These are phyloP conservation scores for Fusarium nisikadoi DNA, from an alignment of 2,329 filamentous ascomycete genomes.

Conservation along the genomic window DNA sequence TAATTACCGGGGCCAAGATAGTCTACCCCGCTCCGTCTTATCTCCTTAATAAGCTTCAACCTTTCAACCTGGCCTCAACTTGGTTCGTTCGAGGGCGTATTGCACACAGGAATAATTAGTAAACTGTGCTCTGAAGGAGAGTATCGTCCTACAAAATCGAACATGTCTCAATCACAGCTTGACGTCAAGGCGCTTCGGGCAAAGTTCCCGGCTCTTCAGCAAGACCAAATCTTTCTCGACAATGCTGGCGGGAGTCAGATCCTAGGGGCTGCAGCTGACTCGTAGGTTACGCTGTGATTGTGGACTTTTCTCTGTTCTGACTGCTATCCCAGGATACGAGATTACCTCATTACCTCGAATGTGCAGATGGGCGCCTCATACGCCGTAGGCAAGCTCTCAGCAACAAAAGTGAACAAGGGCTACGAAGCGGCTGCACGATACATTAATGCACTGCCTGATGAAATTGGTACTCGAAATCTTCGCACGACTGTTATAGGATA, in stretches of 20 bases:
- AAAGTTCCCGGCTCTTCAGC: constrained; percentile 74
- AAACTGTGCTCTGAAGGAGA: rapidly evolving
- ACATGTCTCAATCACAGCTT: constrained; percentile 30
- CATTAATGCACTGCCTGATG: constrained; percentile 73
- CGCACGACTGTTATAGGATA: rapidly evolving
- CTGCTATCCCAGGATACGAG: constrained; percentile 59
- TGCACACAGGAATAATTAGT: too few relatives aligned
- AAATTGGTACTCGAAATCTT: constrained; percentile 63
- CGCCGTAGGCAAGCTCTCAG: constrained; percentile 67
- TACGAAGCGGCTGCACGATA: constrained; percentile 74
- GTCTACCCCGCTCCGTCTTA: constrained; percentile 4
- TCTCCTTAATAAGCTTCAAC: not conserved
- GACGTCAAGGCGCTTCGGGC: constrained; percentile 48
- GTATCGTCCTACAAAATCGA: rapidly evolving
- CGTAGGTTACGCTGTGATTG: not conserved
- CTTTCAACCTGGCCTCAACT: not conserved
- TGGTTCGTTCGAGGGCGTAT: not conserved
- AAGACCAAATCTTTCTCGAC: constrained; percentile 78
- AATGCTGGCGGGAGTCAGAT: constrained; percentile 82
- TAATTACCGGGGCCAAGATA: not conserved
- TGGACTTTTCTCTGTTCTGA: constrained; percentile 55
- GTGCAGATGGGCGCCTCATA: constrained; percentile 82
- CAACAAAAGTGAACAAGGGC: constrained; percentile 56
- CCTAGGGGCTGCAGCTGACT: constrained; percentile 64
- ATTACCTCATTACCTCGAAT: constrained; percentile 75